These are phyloP conservation scores for Nephelium lappaceum DNA, from an alignment of 345 rosid genomes.

Conservation along the genomic window DNA sequence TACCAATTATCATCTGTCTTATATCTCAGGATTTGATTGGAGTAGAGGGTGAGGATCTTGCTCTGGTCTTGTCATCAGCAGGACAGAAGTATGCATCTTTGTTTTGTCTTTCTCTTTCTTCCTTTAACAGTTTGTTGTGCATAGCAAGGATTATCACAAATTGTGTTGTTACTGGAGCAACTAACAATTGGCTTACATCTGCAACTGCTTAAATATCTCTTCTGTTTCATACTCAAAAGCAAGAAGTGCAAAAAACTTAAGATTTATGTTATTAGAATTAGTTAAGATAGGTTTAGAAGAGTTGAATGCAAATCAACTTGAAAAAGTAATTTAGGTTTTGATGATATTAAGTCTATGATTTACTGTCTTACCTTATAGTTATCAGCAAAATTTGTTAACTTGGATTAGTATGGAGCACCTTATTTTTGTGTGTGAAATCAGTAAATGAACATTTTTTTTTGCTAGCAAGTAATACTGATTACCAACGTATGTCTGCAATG, in stretches of 20 bases:
- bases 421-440: neutral
- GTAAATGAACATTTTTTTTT: neutral
- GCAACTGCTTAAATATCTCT: neutral
- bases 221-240: neutral
- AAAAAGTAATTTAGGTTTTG: neutral
- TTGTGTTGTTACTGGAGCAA: neutral
- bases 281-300: neutral
- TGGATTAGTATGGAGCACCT: neutral
- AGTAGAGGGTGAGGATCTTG: slow-evolving; percentile 61
- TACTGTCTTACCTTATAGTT: neutral
- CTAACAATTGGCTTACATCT: neutral
- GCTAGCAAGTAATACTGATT: neutral
- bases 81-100: slow-evolving; percentile 61
- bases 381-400: neutral
- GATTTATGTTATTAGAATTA: neutral
- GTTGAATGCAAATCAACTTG: neutral
- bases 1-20: neutral
- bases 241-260: neutral
- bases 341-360: neutral
- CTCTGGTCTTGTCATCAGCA: slow-evolving; percentile 58
- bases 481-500: neutral
- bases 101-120: neutral
- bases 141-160: neutral
- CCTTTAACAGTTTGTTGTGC: neutral
- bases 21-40: slow-evolving; percentile 81